Base-by-base conservation (phyloP, 108 stramenopile genomes). In the Stephanodiscus triporus region DNA sequence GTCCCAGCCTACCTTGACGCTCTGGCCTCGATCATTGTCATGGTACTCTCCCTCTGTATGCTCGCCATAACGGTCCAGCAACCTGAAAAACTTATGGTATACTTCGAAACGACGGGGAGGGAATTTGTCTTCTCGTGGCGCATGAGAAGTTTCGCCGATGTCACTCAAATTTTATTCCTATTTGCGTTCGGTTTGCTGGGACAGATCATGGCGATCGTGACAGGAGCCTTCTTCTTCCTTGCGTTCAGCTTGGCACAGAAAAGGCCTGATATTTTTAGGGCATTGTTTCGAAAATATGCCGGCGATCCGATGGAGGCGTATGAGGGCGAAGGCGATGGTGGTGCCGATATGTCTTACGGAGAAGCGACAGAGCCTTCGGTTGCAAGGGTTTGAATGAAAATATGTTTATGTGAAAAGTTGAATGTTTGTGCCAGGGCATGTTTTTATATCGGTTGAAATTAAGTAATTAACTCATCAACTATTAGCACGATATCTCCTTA, bases 191-290 rank as follows among this genome's bases (percentile, higher is more conserved):
- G 49, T 0, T 14, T 73, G 9, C 45, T 61, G 0, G 78, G 78
- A 2, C 9, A 79, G 20, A 55, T 72, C 9, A 79, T 79, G 78
- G 65, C 56, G 9, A 45, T 72, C 17, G 43, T 79, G 34, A 79
- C 71, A 2, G 36, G 57, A 37, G 32, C 68, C 23, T 68, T 73
- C 30, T 68, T 71, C 20, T 54, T 60, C 26, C 40, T 64, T 3
- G 50, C 71, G 11, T 48, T 70, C 36, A 66, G 66, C 30, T 60
- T 79, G 48, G 78, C 78, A n/a, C 20, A 79, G 37, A 60, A 70
- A 14, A 66, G 78, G 50, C 78, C 78, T 5, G 78, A 79, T 63
- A 73, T 79, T 68, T 79, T 79, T 58, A 58, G 71, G 19, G 78
- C 72, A 26, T 69, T 73, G 48, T 80, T 80, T 55, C 54, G 79